phyloP scores from a whole-genome alignment of 1,139 yeast genomes.

The Suzukiozyma palmioleophila region DNA sequence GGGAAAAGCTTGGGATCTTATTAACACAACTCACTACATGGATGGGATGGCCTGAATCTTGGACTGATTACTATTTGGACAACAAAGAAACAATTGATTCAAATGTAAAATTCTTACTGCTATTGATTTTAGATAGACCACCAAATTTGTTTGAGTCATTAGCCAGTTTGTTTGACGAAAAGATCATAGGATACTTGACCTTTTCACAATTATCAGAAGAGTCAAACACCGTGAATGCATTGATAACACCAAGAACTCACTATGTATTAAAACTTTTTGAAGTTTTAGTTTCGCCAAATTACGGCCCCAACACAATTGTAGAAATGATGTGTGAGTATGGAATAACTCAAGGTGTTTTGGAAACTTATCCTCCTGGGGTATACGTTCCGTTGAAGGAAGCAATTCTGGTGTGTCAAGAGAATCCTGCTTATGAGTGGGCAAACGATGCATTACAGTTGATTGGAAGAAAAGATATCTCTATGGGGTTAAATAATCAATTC shows the following conservation, averaged over 20 bases:
- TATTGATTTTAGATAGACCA: constrained; percentile 43
- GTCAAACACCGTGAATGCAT: constrained; percentile 53
- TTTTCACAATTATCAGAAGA: constrained; percentile 69
- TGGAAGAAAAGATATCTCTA: constrained; percentile 61
- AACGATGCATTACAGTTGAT: constrained; percentile 52
- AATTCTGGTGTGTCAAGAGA: constrained; percentile 52
- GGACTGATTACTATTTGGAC: constrained; percentile 57
- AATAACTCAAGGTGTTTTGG: constrained; percentile 49
- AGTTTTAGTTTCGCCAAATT: constrained; percentile 51
- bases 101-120: constrained; percentile 32
- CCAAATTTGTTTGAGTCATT: constrained; percentile 56
- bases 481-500: constrained; percentile 4
- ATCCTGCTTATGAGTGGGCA: constrained; percentile 49
- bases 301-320: constrained; percentile 50
- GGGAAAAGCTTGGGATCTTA: constrained; percentile 44
- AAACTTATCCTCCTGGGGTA: constrained; percentile 72
- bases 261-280: constrained; percentile 58
- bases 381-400: constrained; percentile 62
- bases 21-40: constrained; percentile 59
- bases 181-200: constrained; percentile 53
- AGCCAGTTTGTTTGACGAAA: constrained; percentile 42
- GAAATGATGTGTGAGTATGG: constrained; percentile 55
- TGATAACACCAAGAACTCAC: constrained; percentile 62
- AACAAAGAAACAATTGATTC: constrained; percentile 20
- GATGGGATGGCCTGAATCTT: constrained; percentile 72